Evolutionary conservation across 495 filamentous ascomycete species (phyloP).

Genomic region (Hyphodiscus hymeniophilus): DNA sequence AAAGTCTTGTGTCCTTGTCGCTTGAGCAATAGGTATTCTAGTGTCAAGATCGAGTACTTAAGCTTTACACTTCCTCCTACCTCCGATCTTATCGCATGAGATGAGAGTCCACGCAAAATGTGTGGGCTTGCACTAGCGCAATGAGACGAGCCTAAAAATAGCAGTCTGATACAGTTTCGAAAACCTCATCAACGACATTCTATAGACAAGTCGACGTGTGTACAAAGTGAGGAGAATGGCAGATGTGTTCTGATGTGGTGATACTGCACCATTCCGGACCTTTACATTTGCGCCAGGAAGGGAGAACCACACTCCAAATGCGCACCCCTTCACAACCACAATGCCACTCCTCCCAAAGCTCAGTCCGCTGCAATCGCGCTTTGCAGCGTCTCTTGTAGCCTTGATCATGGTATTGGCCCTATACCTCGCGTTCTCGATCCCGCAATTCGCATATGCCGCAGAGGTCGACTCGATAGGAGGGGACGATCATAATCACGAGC

Average conservation of each 20-base stretch:
- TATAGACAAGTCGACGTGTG: background rate
- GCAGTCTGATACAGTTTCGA: background rate
- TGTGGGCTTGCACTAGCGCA: too few relatives aligned
- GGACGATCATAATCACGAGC: constrained; percentile 38
- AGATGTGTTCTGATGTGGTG: background rate
- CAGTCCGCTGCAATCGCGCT: constrained; percentile 58
- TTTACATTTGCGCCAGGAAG: background rate
- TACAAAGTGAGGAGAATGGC: background rate
- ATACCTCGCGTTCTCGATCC: constrained; percentile 45
- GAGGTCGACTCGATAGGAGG: constrained; percentile 31
- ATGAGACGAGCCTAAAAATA: too few relatives aligned
- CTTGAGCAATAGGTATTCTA: too few relatives aligned
- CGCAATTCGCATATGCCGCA: constrained; percentile 50
- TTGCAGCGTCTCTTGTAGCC: constrained; percentile 55
- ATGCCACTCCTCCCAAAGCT: constrained; percentile 26
- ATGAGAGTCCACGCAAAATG: too few relatives aligned
- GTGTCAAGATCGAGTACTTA: too few relatives aligned
- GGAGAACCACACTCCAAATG: constrained; percentile 8
- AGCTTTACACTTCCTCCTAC: too few relatives aligned
- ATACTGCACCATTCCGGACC: background rate
- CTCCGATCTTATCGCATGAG: too few relatives aligned
- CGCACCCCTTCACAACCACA: constrained; percentile 8
- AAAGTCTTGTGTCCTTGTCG: too few relatives aligned
- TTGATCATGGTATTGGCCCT: constrained; percentile 46
- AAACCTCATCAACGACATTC: background rate